Base-by-base conservation (phyloP, 768 basidiomycete genomes). In the Lentinula raphanica region DNA sequence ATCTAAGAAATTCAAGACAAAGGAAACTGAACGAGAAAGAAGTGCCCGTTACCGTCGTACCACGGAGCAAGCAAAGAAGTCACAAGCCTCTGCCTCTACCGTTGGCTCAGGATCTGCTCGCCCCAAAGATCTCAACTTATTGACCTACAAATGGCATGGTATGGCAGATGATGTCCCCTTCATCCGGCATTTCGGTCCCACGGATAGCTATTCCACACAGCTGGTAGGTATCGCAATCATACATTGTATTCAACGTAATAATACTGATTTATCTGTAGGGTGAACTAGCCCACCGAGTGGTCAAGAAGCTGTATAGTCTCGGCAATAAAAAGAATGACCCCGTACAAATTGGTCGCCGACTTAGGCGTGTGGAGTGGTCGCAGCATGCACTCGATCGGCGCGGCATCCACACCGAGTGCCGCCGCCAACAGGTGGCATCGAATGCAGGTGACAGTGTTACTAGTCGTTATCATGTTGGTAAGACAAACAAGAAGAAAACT, bases 141-240 rank as follows among this genome's bases (percentile, higher is more conserved):
- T 15, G 0, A 76, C 70, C 1, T 70, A 67, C 59, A 78, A 77
- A 44, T 32, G 65, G 0, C 73, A 75, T 60, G 62, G 68, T 0
- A 56, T 79, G 0, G 72, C 69, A 0, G 68, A 78, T 50, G 73
- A 74, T 42, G 57, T 65, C 0, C 23, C 42, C 0, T 46, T 53
- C 0, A 74, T 78, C 9, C n/a, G 28, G 0, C 0, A 2, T 0
- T 69, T 64, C 38, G 73, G 78, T 0, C 73, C 72, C 0, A 71
- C 70, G 1, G 73, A 79, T 44, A 66, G 64, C 1, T 78, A 72
- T 57, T 70, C 71, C 0, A 77, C 73, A 1, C 69, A 74, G 25
- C 46, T 65, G 11, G 76, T 79, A 49, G 49, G 64, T 58, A n/a
- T n/a, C n/a, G n/a, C n/a, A n/a, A n/a, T n/a, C n/a, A n/a, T n/a